Evolutionary conservation across 768 basidiomycete genomes (phyloP).

Genomic region (Hygrocybe coccinea): DNA sequence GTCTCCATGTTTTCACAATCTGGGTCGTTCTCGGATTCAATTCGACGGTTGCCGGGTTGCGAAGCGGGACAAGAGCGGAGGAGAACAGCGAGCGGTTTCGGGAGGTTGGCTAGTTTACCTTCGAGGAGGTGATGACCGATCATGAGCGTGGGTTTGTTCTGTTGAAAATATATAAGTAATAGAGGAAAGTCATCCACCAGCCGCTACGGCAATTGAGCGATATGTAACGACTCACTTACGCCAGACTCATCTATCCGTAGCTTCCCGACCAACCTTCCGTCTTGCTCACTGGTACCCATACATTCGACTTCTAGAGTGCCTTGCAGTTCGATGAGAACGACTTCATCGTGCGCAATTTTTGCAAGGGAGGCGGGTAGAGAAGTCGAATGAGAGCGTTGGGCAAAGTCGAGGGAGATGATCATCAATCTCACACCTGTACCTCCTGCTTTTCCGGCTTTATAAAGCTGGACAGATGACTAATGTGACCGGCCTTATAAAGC

Average conservation of each 20-base stretch:
- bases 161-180: slow-evolving; percentile 1
- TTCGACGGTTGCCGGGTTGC: neutral
- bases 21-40: slow-evolving; percentile 16
- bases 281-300: slow-evolving; percentile 43
- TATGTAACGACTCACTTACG: slow-evolving; percentile 44
- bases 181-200: slow-evolving; percentile 1
- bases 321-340: slow-evolving; percentile 85
- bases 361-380: slow-evolving; percentile 40
- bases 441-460: too few species aligned
- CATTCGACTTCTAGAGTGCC: slow-evolving; percentile 72
- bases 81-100: slow-evolving; percentile 81
- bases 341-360: slow-evolving; percentile 69
- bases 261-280: slow-evolving; percentile 75
- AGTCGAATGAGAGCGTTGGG: too few species aligned
- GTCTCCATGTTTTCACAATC: slow-evolving; percentile 22
- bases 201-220: too few species aligned
- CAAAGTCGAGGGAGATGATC: too few species aligned
- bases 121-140: slow-evolving; percentile 91
- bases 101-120: slow-evolving; percentile 69
- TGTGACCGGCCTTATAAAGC: too few species aligned
- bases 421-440: too few species aligned
- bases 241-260: slow-evolving; percentile 57
- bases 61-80: slow-evolving; percentile 34
- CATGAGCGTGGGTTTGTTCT: slow-evolving; percentile 74
- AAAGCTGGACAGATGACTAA: too few species aligned